Evolutionary conservation across 306 rosid species (phyloP).

Genomic region (Lagenaria siceraria): DNA sequence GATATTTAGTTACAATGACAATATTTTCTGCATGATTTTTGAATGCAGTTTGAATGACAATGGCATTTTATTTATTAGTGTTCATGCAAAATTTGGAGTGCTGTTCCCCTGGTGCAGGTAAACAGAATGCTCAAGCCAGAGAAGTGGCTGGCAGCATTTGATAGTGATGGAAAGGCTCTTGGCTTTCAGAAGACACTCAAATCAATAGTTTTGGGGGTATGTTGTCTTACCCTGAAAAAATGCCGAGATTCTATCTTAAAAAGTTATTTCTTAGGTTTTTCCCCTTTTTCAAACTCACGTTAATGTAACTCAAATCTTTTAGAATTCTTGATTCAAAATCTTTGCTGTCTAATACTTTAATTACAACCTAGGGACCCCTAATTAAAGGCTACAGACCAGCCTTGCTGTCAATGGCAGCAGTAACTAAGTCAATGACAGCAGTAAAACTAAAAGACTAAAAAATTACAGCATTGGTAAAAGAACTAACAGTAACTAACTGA

Average conservation of each 20-base stretch:
- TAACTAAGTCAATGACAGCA: background rate
- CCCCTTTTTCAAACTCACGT: background rate
- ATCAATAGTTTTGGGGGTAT: conserved; percentile 72
- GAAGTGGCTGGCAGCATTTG: conserved; percentile 72
- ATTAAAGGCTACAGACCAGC: background rate
- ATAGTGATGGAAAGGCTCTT: conserved; percentile 65
- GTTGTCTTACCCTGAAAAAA: conserved; percentile 12
- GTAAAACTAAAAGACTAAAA: background rate
- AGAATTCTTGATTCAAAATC: no score
- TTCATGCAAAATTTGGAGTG: background rate
- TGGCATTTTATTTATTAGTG: background rate
- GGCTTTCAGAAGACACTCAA: conserved; percentile 81
- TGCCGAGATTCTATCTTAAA: background rate
- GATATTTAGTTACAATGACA: background rate
- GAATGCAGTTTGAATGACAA: background rate
- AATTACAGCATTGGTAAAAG: background rate
- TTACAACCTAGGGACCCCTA: background rate
- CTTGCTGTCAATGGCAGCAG: background rate
- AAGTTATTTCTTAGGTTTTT: background rate
- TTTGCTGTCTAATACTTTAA: no score
- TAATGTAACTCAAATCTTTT: no score
- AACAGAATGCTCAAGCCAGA: conserved; percentile 84
- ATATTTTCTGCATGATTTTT: background rate
- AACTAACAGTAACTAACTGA: no score
- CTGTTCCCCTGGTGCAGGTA: conserved; percentile 34